These are phyloP conservation scores for Vicia faba DNA, from an alignment of 306 rosid species.

Conservation along the genomic window DNA sequence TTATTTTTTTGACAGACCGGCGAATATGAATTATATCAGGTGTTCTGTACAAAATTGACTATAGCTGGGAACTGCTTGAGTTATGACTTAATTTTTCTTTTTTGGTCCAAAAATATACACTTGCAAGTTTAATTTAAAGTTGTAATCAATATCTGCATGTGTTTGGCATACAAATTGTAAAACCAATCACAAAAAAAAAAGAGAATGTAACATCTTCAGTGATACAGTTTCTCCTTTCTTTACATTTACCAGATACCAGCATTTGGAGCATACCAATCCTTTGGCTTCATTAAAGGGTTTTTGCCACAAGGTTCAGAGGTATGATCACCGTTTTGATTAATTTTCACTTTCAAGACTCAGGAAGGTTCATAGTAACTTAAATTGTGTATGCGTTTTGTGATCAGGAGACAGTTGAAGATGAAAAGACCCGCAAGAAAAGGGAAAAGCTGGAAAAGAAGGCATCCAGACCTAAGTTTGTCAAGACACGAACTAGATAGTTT, in stretches of 20 bases:
- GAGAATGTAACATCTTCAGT: slow-evolving; percentile 4
- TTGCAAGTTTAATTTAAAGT: slow-evolving; percentile 6
- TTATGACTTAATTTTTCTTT: not conserved
- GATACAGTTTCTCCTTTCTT: slow-evolving; percentile 28
- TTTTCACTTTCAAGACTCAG: not conserved
- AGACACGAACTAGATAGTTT: slow-evolving; percentile 68
- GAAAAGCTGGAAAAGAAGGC: slow-evolving; percentile 97
- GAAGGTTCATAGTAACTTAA: slow-evolving; percentile 22
- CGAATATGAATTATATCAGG: slow-evolving; percentile 16
- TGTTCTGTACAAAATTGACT: not conserved
- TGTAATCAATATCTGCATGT: not conserved
- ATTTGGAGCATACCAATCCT: slow-evolving; percentile 82
- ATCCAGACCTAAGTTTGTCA: slow-evolving; percentile 71
- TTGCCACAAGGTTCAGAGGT: slow-evolving; percentile 77
- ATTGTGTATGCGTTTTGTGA: slow-evolving; percentile 24
- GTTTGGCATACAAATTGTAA: not conserved
- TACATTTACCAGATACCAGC: slow-evolving; percentile 71
- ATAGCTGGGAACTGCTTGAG: not conserved
- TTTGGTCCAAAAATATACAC: not conserved
- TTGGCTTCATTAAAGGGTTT: slow-evolving; percentile 72
- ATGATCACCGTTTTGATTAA: slow-evolving; percentile 16
- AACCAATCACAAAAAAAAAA: not conserved
- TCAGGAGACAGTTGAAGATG: slow-evolving; percentile 82
- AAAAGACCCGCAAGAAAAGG: slow-evolving; percentile 87
- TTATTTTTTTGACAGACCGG: too few species aligned